A percentile compares a stretch with the other conserved stretches of the same genome.
These are phyloP conservation scores for Potentilla sterilis DNA, from an alignment of 306 rosid species.

Conservation along the genomic window DNA sequence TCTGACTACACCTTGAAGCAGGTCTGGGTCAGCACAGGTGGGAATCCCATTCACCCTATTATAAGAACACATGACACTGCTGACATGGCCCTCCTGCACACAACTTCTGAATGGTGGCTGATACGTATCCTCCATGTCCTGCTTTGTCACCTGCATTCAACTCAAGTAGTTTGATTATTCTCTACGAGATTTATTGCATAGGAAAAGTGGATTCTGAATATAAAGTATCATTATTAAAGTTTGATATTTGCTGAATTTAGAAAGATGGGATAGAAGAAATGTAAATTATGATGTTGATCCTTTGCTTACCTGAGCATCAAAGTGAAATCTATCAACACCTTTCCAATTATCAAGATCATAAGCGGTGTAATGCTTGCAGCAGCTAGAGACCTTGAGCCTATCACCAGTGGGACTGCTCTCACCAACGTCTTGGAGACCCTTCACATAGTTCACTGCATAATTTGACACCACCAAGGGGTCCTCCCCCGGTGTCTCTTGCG, in stretches of 20 bases:
- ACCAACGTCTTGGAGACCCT: slow-evolving; percentile 57
- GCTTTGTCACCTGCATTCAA: slow-evolving; percentile 60
- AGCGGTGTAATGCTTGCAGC: slow-evolving; percentile 90
- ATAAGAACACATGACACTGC: slow-evolving; percentile 90
- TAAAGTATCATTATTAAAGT: neutral
- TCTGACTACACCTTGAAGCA: slow-evolving; percentile 66
- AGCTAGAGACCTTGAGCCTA: slow-evolving; percentile 77
- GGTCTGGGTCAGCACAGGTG: slow-evolving; percentile 79
- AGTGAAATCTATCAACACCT: slow-evolving; percentile 65
- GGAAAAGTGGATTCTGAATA: neutral
- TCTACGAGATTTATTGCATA: neutral
- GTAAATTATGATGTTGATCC: neutral
- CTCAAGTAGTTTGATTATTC: neutral
- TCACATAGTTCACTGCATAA: slow-evolving; percentile 65
- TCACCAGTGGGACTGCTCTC: slow-evolving; percentile 40
- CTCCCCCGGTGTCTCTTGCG: slow-evolving; percentile 79
- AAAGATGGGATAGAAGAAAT: neutral
- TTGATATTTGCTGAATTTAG: neutral
- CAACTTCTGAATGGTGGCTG: slow-evolving; percentile 80
- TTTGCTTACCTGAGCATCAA: slow-evolving; percentile 64
- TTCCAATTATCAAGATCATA: slow-evolving; percentile 79
- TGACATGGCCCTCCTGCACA: slow-evolving; percentile 73
- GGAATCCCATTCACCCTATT: slow-evolving; percentile 84
- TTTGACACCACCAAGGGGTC: slow-evolving; percentile 64
- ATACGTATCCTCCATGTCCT: slow-evolving; percentile 78